A percentile compares a stretch with the other conserved stretches of the same genome.
These are phyloP conservation scores for Rhazya stricta DNA, from an alignment of 257 asterid genomes.

Conservation along the genomic window DNA sequence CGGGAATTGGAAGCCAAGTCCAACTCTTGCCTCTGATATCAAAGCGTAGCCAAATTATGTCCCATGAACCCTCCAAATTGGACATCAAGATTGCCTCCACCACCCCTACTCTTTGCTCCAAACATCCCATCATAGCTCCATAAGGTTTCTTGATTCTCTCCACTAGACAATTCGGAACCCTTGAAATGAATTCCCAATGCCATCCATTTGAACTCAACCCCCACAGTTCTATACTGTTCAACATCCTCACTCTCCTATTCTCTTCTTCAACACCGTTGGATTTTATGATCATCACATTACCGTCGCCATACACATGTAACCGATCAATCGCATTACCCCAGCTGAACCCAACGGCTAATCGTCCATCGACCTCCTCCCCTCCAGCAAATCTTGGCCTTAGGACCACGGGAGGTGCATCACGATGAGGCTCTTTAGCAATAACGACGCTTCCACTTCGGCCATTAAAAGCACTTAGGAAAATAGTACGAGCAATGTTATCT, in stretches of 20 bases:
- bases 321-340: slow-evolving; percentile 22
- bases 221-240: slow-evolving; percentile 33
- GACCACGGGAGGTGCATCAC: slow-evolving; percentile 16
- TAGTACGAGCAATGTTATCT: not conserved
- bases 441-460: slow-evolving; percentile 30
- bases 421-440: slow-evolving; percentile 18
- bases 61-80: slow-evolving; percentile 41
- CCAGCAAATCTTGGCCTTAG: slow-evolving; percentile 29
- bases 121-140: slow-evolving; percentile 48
- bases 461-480: slow-evolving; percentile 32
- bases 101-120: slow-evolving; percentile 26
- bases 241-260: slow-evolving; percentile 14
- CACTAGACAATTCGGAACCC: slow-evolving; percentile 26
- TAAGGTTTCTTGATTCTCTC: slow-evolving; percentile 34
- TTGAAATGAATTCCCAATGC: slow-evolving; percentile 33
- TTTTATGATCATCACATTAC: slow-evolving; percentile 28
- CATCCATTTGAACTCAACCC: slow-evolving; percentile 32
- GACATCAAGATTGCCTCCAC: slow-evolving; percentile 36
- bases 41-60: slow-evolving; percentile 35
- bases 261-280: slow-evolving; percentile 12
- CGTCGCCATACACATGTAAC: slow-evolving; percentile 42
- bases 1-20: slow-evolving; percentile 28
- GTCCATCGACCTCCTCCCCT: slow-evolving; percentile 8
- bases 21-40: slow-evolving; percentile 15
- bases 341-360: slow-evolving; percentile 21